Evolutionary conservation across 257 asterid species (phyloP), one percentile per base, ranked within the genome.

Genomic region (Mentha longifolia): DNA sequence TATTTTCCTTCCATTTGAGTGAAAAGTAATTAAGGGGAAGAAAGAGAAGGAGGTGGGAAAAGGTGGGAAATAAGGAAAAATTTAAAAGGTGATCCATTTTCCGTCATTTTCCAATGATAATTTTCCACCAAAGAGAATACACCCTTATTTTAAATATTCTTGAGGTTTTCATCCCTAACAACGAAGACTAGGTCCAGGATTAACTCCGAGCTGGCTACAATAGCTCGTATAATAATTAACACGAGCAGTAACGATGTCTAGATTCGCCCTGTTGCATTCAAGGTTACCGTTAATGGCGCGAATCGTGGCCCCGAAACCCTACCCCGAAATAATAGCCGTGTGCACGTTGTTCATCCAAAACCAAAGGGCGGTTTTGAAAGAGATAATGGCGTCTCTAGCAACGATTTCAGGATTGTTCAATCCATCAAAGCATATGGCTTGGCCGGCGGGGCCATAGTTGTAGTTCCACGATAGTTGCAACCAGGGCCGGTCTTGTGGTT

Each of bases 391-490:
- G 35, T 86, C 65, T 28, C 41, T 60, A 6, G 83, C 85, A 0
- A 86, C 89, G 1, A 64, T 79, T 1, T 78, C 87, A 0, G 91
- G 88, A 14, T 81, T 57, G 50, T 70, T 71, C 42, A 86, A 37
- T 1, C 87, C 87, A 8, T 86, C 78, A 35, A 84, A 83, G 0
- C 83, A 83, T 8, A 83, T 81, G 42, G 70, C 71, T 42, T 68
- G 45, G 25, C 92, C 87, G 0, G 92, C 89, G 0, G 84, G 71
- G 0, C 92, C 92, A n/a, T 86, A 86, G 75, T 86, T 85, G 82
- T 57, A 85, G 75, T 85, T 85, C 89, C 89, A 85, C 0, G 89
- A 75, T 28, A 85, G n/a, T n/a, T n/a, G n/a, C n/a, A n/a, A n/a
- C n/a, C n/a, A n/a, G n/a, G n/a, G n/a, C n/a, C n/a, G n/a, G n/a